Percentiles rank a stretch among this genome's conserved stretches.
These are phyloP conservation scores for Penicillium freii DNA, from an alignment of 2,329 filamentous ascomycete genomes.

Conservation along the genomic window DNA sequence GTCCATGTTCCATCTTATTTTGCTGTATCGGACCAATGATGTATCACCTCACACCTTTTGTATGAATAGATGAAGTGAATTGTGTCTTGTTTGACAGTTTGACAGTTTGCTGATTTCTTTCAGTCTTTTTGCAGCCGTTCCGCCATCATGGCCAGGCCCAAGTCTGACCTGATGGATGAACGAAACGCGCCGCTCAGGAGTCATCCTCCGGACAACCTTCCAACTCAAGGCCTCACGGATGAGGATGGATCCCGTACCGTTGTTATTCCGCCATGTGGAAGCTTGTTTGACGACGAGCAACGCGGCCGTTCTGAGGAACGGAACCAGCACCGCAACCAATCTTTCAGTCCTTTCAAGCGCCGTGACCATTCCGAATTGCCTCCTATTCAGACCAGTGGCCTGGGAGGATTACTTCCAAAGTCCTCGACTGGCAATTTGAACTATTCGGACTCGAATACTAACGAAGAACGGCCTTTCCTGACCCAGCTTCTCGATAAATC, in stretches of 20 bases:
- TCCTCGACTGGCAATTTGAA: neutral
- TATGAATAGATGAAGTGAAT: neutral
- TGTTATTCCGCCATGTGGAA: neutral
- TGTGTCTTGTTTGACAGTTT: neutral
- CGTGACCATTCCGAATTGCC: neutral
- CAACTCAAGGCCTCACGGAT: fast-evolving
- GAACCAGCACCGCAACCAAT: neutral
- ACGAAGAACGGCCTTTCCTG: neutral
- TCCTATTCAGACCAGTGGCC: neutral
- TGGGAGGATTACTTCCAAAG: neutral
- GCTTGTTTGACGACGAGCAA: neutral
- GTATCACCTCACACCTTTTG: neutral
- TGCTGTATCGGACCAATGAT: neutral
- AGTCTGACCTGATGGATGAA: neutral
- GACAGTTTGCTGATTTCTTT: neutral
- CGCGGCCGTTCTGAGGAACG: neutral
- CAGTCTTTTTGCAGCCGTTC: neutral
- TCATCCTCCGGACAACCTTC: neutral
- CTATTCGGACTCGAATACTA: neutral
- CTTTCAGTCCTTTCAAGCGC: neutral
- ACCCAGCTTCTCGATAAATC: neutral
- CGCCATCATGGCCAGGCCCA: slow-evolving; percentile 1
- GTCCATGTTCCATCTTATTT: neutral
- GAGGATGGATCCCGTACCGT: neutral
- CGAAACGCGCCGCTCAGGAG: neutral